phyloP scores from a whole-genome alignment of 345 rosid species.

The Schrenkiella parvula region DNA sequence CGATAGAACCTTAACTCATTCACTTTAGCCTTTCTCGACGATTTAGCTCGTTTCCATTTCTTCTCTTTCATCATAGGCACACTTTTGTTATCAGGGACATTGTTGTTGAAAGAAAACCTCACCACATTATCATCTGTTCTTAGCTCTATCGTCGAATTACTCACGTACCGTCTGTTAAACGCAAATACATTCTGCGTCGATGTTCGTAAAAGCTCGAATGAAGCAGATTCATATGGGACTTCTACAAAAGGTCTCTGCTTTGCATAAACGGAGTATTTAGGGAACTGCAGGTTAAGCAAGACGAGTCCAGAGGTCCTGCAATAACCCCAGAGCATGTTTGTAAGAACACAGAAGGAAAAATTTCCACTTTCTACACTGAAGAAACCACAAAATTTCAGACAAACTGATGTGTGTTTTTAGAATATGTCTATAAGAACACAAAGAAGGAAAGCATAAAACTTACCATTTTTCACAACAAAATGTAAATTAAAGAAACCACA shows the following conservation, averaged over 20 bases:
- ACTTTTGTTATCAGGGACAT: slow-evolving; percentile 17
- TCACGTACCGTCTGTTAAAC: slow-evolving; percentile 37
- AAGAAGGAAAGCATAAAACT: not conserved
- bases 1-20: slow-evolving; percentile 84
- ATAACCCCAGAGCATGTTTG: not conserved
- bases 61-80: slow-evolving; percentile 34
- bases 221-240: slow-evolving; percentile 2
- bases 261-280: slow-evolving; percentile 10
- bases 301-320: slow-evolving; percentile 43
- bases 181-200: slow-evolving; percentile 3
- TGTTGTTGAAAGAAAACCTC: slow-evolving; percentile 60
- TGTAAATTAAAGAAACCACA: not conserved
- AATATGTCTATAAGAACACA: not conserved
- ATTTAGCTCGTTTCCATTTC: slow-evolving; percentile 46
- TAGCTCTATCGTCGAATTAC: slow-evolving; percentile 50
- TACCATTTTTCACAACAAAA: not conserved
- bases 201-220: not conserved
- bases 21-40: slow-evolving; percentile 60
- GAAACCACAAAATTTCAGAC: not conserved
- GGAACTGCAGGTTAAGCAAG: slow-evolving; percentile 7
- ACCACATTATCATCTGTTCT: slow-evolving; percentile 54
- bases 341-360: not conserved
- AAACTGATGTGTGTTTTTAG: not conserved
- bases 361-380: not conserved
- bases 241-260: slow-evolving; percentile 19